Conservation (phyloP, 2,329 filamentous ascomycete species). For the Diaporthe caulivora region DNA sequence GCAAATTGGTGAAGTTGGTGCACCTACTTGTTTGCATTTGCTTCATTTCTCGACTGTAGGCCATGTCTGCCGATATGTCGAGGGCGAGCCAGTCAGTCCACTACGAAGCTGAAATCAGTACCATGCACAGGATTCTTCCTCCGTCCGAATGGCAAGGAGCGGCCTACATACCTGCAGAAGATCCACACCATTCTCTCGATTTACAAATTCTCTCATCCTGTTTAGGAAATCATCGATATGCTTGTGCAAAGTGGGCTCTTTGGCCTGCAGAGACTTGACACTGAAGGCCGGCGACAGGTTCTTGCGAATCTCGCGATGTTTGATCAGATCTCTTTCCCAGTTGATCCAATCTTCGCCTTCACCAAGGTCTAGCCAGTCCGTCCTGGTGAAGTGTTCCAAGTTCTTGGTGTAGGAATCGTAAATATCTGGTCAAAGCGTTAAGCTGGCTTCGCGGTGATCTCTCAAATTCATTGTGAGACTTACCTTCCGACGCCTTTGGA, state of each 20-base stretch:
- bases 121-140: background rate
- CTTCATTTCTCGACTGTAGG: slow-evolving; percentile 21
- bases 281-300: slow-evolving; percentile 2
- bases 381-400: slow-evolving; percentile 22
- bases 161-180: background rate
- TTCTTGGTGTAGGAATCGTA: slow-evolving; percentile 2
- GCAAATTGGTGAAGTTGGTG: background rate
- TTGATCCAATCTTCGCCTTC: background rate
- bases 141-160: background rate
- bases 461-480: background rate
- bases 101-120: background rate
- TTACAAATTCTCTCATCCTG: background rate
- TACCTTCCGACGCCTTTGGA: slow-evolving; percentile 9
- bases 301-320: slow-evolving; percentile 10
- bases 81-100: slow-evolving; percentile 20
- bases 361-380: slow-evolving; percentile 7
- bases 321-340: slow-evolving; percentile 9
- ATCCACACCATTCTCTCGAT: background rate
- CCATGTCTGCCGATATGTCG: slow-evolving; percentile 7
- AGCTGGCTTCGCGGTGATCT: background rate
- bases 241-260: slow-evolving; percentile 12
- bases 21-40: slow-evolving; percentile 18
- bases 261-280: background rate
- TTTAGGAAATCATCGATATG: slow-evolving; percentile 7
- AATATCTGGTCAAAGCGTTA: background rate